Percentiles rank a stretch among this genome's conserved stretches.
These are phyloP conservation scores for Xylaria scruposa DNA, from an alignment of 495 filamentous ascomycete genomes.

Conservation along the genomic window DNA sequence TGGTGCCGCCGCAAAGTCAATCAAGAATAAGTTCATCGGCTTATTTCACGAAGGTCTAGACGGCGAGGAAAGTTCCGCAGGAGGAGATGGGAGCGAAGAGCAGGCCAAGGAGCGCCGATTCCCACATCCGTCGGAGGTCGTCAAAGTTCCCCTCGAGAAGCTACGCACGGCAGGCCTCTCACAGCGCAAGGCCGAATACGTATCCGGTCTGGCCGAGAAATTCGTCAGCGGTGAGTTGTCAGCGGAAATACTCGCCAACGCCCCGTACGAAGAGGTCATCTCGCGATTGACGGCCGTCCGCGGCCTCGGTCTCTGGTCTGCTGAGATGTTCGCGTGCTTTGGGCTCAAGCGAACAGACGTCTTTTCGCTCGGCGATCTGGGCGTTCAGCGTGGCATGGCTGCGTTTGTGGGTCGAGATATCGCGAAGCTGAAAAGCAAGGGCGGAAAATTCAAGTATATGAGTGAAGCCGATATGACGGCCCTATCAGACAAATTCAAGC, in stretches of 20 bases:
- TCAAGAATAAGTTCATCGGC: slow-evolving; percentile 81
- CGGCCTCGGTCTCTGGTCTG: slow-evolving; percentile 88
- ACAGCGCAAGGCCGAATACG: slow-evolving; percentile 92
- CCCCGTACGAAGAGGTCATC: slow-evolving; percentile 84
- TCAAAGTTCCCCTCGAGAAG: slow-evolving; percentile 60
- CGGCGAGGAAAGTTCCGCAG: slow-evolving; percentile 31
- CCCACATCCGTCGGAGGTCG: slow-evolving; percentile 78
- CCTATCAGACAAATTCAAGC: slow-evolving; percentile 77
- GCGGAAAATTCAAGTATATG: slow-evolving; percentile 98
- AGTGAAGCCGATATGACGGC: slow-evolving; percentile 89
- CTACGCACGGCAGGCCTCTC: slow-evolving; percentile 88
- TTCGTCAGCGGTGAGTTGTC: slow-evolving; percentile 77
- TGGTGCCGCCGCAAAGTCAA: slow-evolving; percentile 85
- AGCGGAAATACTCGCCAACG: slow-evolving; percentile 73
- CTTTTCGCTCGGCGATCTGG: slow-evolving; percentile 90
- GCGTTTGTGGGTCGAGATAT: slow-evolving; percentile 85
- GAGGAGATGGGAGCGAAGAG: slow-evolving; percentile 21
- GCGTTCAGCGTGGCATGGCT: slow-evolving; percentile 94
- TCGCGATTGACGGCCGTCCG: slow-evolving; percentile 82
- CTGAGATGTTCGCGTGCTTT: slow-evolving; percentile 97
- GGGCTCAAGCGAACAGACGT: slow-evolving; percentile 90
- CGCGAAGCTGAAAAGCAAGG: slow-evolving; percentile 79
- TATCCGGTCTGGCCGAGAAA: slow-evolving; percentile 81
- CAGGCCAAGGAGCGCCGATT: slow-evolving; percentile 53
- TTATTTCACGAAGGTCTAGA: slow-evolving; percentile 63